Base-by-base conservation (phyloP, 2,329 filamentous ascomycete species). In the Colletotrichum abscissum region DNA sequence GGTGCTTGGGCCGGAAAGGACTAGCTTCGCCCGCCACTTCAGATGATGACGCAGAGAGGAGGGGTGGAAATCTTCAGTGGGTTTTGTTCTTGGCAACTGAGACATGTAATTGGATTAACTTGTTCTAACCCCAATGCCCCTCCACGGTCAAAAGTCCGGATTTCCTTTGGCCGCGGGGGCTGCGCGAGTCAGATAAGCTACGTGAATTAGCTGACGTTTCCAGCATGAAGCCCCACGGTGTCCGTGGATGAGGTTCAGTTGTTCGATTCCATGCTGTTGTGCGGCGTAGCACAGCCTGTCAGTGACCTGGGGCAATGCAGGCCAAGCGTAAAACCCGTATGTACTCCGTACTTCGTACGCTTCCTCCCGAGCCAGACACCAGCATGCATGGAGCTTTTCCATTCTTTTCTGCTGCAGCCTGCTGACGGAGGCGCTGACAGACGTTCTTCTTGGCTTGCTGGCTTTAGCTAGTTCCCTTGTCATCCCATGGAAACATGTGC, bases 121-220 rank as follows among this genome's bases (percentile, higher is more conserved):
- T 54, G 35, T 42, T 49, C 38, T 42, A 63, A 63, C 28, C 26
- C 42, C 26, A 38, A 28, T 54, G 54, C 42, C 42, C n/a, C 38
- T 30, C 49, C 33, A 49, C 22, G 33, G 22, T 33, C 24, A 9
- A 38, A 19, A 33, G 38, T 56, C n/a, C 26, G 35, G 8, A n/a
- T 46, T 28, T 46, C 2, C 58, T 46, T 62, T 57, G 42, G 55
- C 38, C 24, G 22, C 38, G 24, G 46, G 30, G 58, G 42, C 38
- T 33, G 67, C n/a, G 24, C 64, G 69, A 63, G 69, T 72, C 64
- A 72, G 68, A 56, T 56, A 67, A 56, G 52, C 49, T 57, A 9
- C 28, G 62, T 57, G 63, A 52, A 58, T 49, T 49, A n/a, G 16
- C 42, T 49, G 42, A 49, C 42, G 42, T 49, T 49, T 49, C 19